Evolutionary conservation across 441 rosid species (phyloP).

Genomic region (Lepidium campestre): DNA sequence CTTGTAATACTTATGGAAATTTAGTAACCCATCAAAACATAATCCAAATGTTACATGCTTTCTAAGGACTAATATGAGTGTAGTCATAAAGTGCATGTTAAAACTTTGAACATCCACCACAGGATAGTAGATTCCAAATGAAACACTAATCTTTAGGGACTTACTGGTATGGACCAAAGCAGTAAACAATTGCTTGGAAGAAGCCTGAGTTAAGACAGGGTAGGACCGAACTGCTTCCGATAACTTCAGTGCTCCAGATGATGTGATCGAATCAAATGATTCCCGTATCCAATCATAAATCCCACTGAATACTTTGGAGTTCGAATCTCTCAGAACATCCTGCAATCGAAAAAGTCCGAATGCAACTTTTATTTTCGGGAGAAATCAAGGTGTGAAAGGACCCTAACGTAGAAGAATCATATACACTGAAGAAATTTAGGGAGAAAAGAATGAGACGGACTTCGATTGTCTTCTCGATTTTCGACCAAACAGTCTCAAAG

Average conservation of each 20-base stretch:
- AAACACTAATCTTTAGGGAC: slow-evolving; percentile 22
- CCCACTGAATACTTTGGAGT: slow-evolving; percentile 44
- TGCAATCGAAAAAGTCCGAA: slow-evolving; percentile 28
- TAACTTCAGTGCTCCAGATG: slow-evolving; percentile 34
- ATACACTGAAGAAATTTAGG: background rate
- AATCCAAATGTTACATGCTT: background rate
- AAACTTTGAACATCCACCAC: background rate
- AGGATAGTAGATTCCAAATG: background rate
- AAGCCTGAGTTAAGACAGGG: slow-evolving; percentile 51
- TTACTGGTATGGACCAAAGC: slow-evolving; percentile 84
- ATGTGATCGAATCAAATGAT: slow-evolving; percentile 47
- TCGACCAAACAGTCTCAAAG: slow-evolving; percentile 73
- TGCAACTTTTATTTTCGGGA: background rate
- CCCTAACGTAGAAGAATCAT: background rate
- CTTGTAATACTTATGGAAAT: background rate
- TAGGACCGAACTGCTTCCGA: slow-evolving; percentile 55
- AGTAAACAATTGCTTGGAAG: slow-evolving; percentile 62
- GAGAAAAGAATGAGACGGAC: slow-evolving; percentile 31
- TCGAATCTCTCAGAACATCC: slow-evolving; percentile 64
- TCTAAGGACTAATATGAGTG: background rate
- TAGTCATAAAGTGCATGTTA: background rate
- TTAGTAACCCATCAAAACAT: background rate
- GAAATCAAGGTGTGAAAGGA: background rate
- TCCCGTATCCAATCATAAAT: slow-evolving; percentile 65
- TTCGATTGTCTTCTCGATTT: slow-evolving; percentile 53